Base-by-base conservation (phyloP, 2,329 filamentous ascomycete species). In the Trichoderma lentiforme region DNA sequence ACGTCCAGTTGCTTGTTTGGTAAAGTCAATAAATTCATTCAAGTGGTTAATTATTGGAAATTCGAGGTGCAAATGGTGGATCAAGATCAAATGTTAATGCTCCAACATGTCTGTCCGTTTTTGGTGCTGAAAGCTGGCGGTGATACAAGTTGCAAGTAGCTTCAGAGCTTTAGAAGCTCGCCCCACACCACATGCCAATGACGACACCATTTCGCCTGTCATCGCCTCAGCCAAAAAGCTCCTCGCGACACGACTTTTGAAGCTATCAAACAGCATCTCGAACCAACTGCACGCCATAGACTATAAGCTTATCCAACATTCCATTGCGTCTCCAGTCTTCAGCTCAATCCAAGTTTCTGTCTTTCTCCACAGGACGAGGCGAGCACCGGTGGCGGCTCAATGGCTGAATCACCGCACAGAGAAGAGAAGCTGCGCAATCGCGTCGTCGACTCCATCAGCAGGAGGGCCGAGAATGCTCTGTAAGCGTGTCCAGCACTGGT, bases 391-490 rank as follows among this genome's bases (percentile, higher is more conserved):
- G 30, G 11, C 64, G 36, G 14, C 28, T 32, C 64, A 68, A 75
- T 75, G 74, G 62, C 74, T 39, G 74, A 75, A 26, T 62, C 74
- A 7, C 32, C 71, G 6, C 53, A 66, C 11, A 43, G 36, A 21
- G 62, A 68, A 43, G 63, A 74, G 30, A 74, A 77, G 18, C 74
- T 74, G 73, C 74, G 78, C 9, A 77, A 77, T 58, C 80, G 80
- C 70, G 78, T 84, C 69, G 80, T 80, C 28, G 76, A 82, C 26
- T 80, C 82, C 0, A 80, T 86, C 12, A 80, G 83, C 68, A 79
- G 80, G 57, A 87, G 82, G 78, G 86, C 86, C 24, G 84, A 86
- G 72, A 83, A 86, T 75, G 84, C 87, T 73, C 79, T 85, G 86
- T 88, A 80, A 74, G 77, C 12, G 11, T 3, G 21, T n/a, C 3